These are phyloP conservation scores for Rhytidiadelphus loreus DNA, from an alignment of 225 moss, liverwort and hornwort species.

Conservation along the genomic window DNA sequence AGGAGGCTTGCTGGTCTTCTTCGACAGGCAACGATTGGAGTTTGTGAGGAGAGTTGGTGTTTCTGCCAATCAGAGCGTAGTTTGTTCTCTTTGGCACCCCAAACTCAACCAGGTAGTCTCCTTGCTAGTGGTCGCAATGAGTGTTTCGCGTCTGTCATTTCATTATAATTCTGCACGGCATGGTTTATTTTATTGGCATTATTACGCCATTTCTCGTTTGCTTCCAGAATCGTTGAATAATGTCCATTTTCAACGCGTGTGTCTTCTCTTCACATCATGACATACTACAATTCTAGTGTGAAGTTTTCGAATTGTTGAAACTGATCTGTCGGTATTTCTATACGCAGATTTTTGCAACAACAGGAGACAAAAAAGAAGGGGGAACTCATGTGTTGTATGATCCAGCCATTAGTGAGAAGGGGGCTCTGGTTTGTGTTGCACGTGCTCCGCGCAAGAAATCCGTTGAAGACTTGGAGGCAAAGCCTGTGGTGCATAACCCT, in stretches of 20 bases:
- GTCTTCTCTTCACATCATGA: not conserved
- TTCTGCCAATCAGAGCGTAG: slow-evolving; percentile 76
- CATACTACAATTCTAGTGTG: not conserved
- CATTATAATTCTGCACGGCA: not conserved
- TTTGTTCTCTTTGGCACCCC: slow-evolving; percentile 83
- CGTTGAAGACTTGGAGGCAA: slow-evolving; percentile 74
- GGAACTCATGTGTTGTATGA: slow-evolving; percentile 82
- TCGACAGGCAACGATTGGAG: slow-evolving; percentile 61
- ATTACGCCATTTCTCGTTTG: not conserved
- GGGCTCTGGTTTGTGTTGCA: slow-evolving; percentile 87
- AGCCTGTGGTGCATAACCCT: slow-evolving; percentile 89
- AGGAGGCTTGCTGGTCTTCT: slow-evolving; percentile 79
- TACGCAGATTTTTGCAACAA: slow-evolving; percentile 78
- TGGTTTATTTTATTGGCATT: not conserved
- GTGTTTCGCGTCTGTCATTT: not conserved
- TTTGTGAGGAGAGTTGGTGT: slow-evolving; percentile 86
- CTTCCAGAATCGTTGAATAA: not conserved
- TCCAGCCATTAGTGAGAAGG: slow-evolving; percentile 84
- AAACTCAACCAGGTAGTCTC: slow-evolving; percentile 79
- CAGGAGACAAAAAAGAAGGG: slow-evolving; percentile 78
- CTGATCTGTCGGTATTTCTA: not conserved
- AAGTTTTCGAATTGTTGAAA: not conserved
- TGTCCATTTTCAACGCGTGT: not conserved
- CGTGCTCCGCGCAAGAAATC: slow-evolving; percentile 94
- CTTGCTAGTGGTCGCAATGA: not conserved